phyloP scores from a whole-genome alignment of 164 flowering plant genomes.

The Kalanchoe fedtschenkoi region DNA sequence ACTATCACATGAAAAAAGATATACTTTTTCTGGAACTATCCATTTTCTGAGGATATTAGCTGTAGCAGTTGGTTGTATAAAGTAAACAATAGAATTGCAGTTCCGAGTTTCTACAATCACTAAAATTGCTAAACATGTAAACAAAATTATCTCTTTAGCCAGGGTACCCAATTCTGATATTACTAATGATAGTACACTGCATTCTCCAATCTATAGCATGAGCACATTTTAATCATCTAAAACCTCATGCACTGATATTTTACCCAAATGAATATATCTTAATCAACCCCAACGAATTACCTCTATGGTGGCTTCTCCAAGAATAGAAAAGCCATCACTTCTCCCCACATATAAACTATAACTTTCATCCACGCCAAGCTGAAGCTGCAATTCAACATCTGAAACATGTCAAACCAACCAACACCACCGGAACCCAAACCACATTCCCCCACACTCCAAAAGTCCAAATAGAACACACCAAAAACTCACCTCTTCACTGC shows the following conservation, averaged over 20 bases:
- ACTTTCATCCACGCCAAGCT: slow-evolving; percentile 65
- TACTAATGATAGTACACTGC: too few species aligned
- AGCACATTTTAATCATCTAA: too few species aligned
- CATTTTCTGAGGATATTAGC: not conserved
- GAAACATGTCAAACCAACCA: not conserved
- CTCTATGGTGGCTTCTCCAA: slow-evolving; percentile 48
- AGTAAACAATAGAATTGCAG: too few species aligned
- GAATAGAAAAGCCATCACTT: slow-evolving; percentile 26
- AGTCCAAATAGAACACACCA: not conserved
- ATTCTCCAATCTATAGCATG: too few species aligned
- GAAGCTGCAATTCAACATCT: slow-evolving; percentile 27
- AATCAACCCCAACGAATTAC: slow-evolving; percentile 16
- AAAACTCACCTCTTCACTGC: slow-evolving; percentile 33
- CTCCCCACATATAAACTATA: slow-evolving; percentile 34
- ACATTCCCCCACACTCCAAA: not conserved
- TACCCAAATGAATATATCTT: not conserved
- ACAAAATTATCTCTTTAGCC: too few species aligned
- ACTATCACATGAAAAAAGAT: not conserved
- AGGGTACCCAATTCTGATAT: too few species aligned
- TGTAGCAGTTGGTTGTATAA: not conserved
- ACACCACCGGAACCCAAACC: not conserved
- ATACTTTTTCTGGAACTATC: not conserved
- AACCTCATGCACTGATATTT: not conserved
- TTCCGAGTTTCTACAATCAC: too few species aligned
- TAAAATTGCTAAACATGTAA: too few species aligned